Base-by-base conservation (phyloP, 352 stramenopile genomes). In the Globisporangium mamillatum region DNA sequence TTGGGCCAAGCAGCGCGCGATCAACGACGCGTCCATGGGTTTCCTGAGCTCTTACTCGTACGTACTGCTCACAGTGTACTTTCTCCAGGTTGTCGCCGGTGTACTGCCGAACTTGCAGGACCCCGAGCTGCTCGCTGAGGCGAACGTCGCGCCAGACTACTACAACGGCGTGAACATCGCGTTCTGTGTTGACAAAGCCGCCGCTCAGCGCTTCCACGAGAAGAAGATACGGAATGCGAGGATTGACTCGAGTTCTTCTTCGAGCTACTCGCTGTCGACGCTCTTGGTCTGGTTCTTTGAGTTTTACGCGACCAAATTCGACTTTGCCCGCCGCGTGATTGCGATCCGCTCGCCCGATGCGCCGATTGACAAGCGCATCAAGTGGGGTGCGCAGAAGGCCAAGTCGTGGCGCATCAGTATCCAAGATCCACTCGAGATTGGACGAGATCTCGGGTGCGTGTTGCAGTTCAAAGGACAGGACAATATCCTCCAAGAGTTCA, bases 21-120 rank as follows among this genome's bases (percentile, higher is more conserved):
- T 99, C 58, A 99, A 98, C 79, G 97, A 99, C 69, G 97, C 98
- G 29, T 93, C 91, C 3, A 78, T 91, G 54, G 97, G 98, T 27
- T 99, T 94, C 25, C 80, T 99, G 50, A 98, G 90, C 73, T 99
- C 93, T 25, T 99, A 99, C 79, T 98, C 96, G 4, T 99, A 98
- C 81, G 94, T 99, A 63, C 69, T 99, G 29, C 89, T 99, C 69
- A 83, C 98, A 14, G 88, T 99, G 36, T 98, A 99, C 78, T 99
- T 98, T 77, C 80, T 99, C 27, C 96, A 98, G 68, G 46, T 59
- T 20, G 65, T 76, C 10, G 77, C 75, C 20, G 88, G 88, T 0
- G 74, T 99, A 22, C 78, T 99, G 5, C 97, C 97, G 1, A 99
- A 98, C 74, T 74, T 99, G 16, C 97, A 99, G 71, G 60, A 91